Base-by-base conservation (phyloP, 1,139 yeast species). In the Saccharomyces pastorianus region DNA sequence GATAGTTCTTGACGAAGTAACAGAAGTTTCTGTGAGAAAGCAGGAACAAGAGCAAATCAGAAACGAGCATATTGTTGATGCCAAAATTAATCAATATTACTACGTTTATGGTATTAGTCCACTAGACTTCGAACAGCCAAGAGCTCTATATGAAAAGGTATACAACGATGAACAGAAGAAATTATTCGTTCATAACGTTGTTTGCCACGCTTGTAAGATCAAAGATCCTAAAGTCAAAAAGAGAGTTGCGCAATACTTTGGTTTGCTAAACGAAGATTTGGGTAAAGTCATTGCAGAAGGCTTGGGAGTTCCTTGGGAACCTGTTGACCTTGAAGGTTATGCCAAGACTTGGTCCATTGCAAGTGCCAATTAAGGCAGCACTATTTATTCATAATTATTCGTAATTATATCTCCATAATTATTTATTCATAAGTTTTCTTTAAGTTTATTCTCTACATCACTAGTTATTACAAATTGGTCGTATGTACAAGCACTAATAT, bases 61-160 rank as follows among this genome's bases (percentile, higher is more conserved):
- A 58, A 78, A 75, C 58, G 76, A 75, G 53, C 69, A 71, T 55
- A 66, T 66, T 49, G 66, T 73, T 51, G 72, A 76, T 71, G 66
- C 65, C 50, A 73, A 73, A 59, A 66, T 74, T 13, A 63, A 64
- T 44, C 59, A 59, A 13, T 75, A 70, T 61, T 71, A 69, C 55
- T 73, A 69, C 61, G 63, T 74, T 52, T 71, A 74, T 41, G 79
- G 79, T 6, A 63, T 73, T 38, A 64, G 72, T 50, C 77, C 74
- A 50, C 60, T 73, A 38, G 79, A 76, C 58, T 63, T 75, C 41
- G 79, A 76, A 56, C 80, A 76, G 58, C 79, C 80, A 51, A 69
- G 79, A 61, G 70, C 62, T 0, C 64, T 76, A 57, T 76, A 75
- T 58, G 70, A 69, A 50, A 71, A 71, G 52, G 77, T 76, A 1